Evolutionary conservation across 164 flowering plant genomes (phyloP).

Genomic region (Cinnamomum micranthum): DNA sequence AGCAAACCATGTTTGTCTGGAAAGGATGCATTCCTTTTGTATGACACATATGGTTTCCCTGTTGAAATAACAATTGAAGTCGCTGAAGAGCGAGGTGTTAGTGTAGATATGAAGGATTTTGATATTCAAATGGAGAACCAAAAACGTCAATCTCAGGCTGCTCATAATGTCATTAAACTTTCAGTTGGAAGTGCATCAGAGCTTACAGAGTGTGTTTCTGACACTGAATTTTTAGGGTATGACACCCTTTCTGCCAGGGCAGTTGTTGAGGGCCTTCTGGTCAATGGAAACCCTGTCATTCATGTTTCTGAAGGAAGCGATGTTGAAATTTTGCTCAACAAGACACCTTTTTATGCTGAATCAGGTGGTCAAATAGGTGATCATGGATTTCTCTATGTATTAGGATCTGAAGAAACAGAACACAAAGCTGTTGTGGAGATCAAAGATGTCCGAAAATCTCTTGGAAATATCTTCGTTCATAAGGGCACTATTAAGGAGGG

Average conservation of each 20-base stretch:
- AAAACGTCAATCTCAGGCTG: conserved; percentile 87
- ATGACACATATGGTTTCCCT: conserved; percentile 93
- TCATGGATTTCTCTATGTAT: conserved; percentile 59
- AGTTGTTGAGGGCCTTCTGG: conserved; percentile 65
- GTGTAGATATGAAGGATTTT: conserved; percentile 69
- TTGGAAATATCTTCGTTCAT: conserved; percentile 76
- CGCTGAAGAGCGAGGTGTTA: conserved; percentile 74
- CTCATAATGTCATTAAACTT: conserved; percentile 77
- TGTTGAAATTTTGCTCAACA: conserved; percentile 71
- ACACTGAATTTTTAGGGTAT: conserved; percentile 89
- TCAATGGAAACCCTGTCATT: conserved; percentile 59
- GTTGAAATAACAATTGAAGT: conserved; percentile 87
- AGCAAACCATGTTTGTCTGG: conserved; percentile 67
- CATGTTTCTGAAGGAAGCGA: conserved; percentile 75
- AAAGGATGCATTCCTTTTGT: conserved; percentile 78
- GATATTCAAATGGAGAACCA: conserved; percentile 86
- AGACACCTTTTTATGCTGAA: conserved; percentile 95
- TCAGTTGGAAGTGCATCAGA: conserved; percentile 53
- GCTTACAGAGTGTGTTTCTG: conserved; percentile 42
- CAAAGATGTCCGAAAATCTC: conserved; percentile 74
- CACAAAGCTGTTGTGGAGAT: conserved; percentile 57
- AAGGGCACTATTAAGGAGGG: conserved; percentile 77
- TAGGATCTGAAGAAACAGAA: conserved; percentile 29
- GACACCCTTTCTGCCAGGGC: conserved; percentile 68
- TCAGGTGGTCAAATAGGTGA: conserved; percentile 97